Evolutionary conservation across 371 early-diverging fungal genomes (phyloP), one percentile per base, ranked within the genome.

Genomic region (Chytridiales sp.): DNA sequence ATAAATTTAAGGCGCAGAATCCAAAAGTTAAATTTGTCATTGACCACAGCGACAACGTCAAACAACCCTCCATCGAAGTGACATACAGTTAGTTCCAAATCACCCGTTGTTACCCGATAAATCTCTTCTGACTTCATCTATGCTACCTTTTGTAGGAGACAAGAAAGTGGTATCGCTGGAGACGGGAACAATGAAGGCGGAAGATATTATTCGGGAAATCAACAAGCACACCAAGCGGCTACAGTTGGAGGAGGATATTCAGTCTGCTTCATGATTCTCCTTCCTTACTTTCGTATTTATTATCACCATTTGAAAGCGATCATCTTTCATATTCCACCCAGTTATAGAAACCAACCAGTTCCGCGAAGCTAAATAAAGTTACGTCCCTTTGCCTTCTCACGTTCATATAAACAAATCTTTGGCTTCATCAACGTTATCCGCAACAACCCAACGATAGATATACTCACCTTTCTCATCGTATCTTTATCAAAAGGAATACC

Each of bases 171-270:
- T 64, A n/a, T 0, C 35, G 11, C 9, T 64, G 13, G 51, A 56
- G 21, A 40, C 44, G 32, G 22, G 50, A 27, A 21, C 13, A 6
- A 41, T 56, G 29, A 43, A 47, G 26, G 59, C 59, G 21, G 55
- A 44, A 11, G 65, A 64, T 11, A 48, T 64, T 39, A 26, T 57
- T 29, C 22, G 29, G 29, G 46, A 47, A 29, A 48, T 64, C 19
- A 31, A 38, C 31, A 64, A 64, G 48, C 58, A 64, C 35, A 44
- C 65, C 3, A 26, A 39, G 32, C 52, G 55, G 30, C 54, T 64
- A n/a, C 53, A 59, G 44, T 49, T 64, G 24, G 59, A 64, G 41
- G 65, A 58, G 41, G 65, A 64, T 35, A 59, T 59, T 53, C 36
- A 43, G 13, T 57, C 57, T 2, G 26, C 62, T 6, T 46, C 55